Evolutionary conservation across 2,329 filamentous ascomycete genomes (phyloP).

Genomic region (Phaeophleospora eucalypticola): DNA sequence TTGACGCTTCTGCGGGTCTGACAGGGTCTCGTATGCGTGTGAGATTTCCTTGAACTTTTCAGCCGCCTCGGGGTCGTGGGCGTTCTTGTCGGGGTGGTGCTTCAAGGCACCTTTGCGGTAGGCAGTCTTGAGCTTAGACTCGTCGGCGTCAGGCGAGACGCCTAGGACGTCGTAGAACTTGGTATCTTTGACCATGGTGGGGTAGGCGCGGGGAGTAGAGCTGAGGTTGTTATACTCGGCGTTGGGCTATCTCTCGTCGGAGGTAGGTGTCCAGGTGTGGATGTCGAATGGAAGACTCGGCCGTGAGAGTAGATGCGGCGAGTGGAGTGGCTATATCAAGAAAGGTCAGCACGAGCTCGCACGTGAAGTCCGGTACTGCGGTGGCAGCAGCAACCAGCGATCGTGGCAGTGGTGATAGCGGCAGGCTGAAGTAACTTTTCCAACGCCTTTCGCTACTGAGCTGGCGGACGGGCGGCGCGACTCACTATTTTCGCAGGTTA

Average conservation of each 20-base stretch:
- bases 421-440: background rate
- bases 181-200: conserved; percentile 71
- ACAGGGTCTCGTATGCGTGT: conserved; percentile 91
- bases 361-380: background rate
- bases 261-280: background rate
- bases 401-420: background rate
- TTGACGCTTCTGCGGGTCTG: conserved; percentile 83
- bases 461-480: background rate
- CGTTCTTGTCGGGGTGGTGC: conserved; percentile 93
- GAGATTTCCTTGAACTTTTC: conserved; percentile 99
- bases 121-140: conserved; percentile 84
- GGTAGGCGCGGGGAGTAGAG: conserved; percentile 13
- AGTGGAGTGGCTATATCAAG: background rate
- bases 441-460: background rate
- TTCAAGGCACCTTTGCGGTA: conserved; percentile 82
- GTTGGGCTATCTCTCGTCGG: background rate
- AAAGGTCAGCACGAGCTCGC: background rate
- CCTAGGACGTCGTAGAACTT: conserved; percentile 76
- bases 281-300: background rate
- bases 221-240: conserved; percentile 4
- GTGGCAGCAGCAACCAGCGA: too few relatives aligned
- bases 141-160: conserved; percentile 73
- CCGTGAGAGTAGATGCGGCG: background rate
- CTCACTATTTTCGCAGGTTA: too few relatives aligned
- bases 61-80: conserved; percentile 84